Evolutionary conservation across 306 rosid genomes (phyloP).

Genomic region (Lotus japonicus): DNA sequence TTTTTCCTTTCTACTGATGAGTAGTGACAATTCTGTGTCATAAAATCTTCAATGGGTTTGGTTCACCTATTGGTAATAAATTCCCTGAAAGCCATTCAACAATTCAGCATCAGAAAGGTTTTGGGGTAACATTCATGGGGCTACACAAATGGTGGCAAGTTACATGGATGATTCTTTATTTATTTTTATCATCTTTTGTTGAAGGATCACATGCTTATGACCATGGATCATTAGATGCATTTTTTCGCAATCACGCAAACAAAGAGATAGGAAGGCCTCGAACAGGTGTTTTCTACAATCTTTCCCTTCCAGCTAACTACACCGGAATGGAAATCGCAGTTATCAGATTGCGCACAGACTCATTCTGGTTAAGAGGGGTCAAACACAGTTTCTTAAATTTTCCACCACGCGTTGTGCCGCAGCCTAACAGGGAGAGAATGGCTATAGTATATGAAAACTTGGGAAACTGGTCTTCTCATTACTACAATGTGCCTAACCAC

Average conservation of each 20-base stretch:
- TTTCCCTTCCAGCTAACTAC: slow-evolving; percentile 62
- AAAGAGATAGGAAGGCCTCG: slow-evolving; percentile 22
- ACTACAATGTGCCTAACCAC: slow-evolving; percentile 51
- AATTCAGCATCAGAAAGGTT: slow-evolving; percentile 23
- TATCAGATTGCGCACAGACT: slow-evolving; percentile 39
- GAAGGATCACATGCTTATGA: slow-evolving; percentile 24
- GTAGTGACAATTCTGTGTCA: slow-evolving; percentile 6
- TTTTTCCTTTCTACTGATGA: slow-evolving; percentile 2
- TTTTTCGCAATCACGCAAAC: slow-evolving; percentile 38
- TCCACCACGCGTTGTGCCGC: slow-evolving; percentile 45
- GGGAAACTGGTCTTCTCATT: slow-evolving; percentile 74
- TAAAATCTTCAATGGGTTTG: slow-evolving; percentile 37
- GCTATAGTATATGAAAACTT: slow-evolving; percentile 59
- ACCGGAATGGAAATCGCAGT: slow-evolving; percentile 55
- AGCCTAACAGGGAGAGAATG: slow-evolving; percentile 44
- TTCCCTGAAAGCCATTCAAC: slow-evolving; percentile 24
- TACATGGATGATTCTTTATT: slow-evolving; percentile 29
- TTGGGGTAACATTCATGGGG: slow-evolving; percentile 43
- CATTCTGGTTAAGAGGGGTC: slow-evolving; percentile 50
- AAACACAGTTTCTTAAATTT: slow-evolving; percentile 39
- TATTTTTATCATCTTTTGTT: slow-evolving; percentile 25
- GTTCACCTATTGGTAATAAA: slow-evolving; percentile 10
- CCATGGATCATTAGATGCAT: slow-evolving; percentile 33
- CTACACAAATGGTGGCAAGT: slow-evolving; percentile 35
- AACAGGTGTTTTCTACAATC: slow-evolving; percentile 49